Base-by-base conservation (phyloP, 345 rosid species). In the Brassica cretica region DNA sequence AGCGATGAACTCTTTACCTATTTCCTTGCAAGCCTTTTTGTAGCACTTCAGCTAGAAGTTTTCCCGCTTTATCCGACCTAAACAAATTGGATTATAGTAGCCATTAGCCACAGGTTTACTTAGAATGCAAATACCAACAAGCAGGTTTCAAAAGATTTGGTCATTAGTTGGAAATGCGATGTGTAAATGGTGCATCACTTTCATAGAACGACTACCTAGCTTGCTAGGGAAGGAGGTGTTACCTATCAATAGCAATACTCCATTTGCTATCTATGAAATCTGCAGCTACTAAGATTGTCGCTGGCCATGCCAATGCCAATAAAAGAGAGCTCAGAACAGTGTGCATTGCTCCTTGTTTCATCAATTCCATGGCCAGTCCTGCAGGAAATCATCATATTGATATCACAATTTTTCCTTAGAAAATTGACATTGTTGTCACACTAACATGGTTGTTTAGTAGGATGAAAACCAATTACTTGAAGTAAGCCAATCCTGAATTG, bases 321-420 rank as follows among this genome's bases (percentile, higher is more conserved):
- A 91, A 60, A 66, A 95, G 92, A 64, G 97, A 61, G 85, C 89
- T 86, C 76, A 91, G 76, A 16, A 91, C 99, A 16, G 96, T 95
- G 91, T 89, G 71, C 99, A 91, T 91, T 66, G 96, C 99, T 66
- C 99, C 99, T 84, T 88, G 96, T 84, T 78, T 93, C 99, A 93
- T 93, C 85, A 95, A 79, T 83, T 83, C 92, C 85, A 79, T 62
- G 29, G 97, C 90, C 82, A 95, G 73, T 37, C 89, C 98, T 93
- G 79, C 2, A 59, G 71, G 70, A 59, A 82, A 80, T 39, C 46
- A 76, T 61, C 78, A 44, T 21, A 67, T 56, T 32, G 25, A 46
- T 46, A 64, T 84, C 62, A 81, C 76, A 58, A 30, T 29, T 19
- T n/a, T 64, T 32, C 72, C 24, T 64, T 6, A 33, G 58, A 6